Percentiles rank a stretch among this genome's conserved stretches.
These are phyloP conservation scores for Fusarium clavum DNA, from an alignment of 2,329 filamentous ascomycete genomes.

Conservation along the genomic window DNA sequence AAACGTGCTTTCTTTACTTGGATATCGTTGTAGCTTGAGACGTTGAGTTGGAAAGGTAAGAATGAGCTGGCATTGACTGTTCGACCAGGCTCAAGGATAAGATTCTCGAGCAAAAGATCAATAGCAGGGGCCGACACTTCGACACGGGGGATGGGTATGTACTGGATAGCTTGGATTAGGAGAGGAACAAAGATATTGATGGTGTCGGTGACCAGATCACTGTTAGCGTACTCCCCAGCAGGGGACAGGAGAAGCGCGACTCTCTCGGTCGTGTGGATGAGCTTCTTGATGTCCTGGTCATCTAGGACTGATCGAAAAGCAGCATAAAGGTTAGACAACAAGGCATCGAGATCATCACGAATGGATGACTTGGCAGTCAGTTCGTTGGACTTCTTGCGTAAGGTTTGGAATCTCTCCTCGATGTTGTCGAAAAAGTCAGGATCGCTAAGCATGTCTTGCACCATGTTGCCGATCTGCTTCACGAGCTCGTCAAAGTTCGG, in stretches of 20 bases:
- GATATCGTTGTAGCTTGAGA: conserved; percentile 87
- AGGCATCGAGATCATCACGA: conserved; percentile 76
- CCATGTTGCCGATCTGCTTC: conserved; percentile 75
- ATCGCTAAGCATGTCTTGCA: conserved; percentile 86
- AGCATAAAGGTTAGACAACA: conserved; percentile 75
- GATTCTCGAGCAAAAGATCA: conserved; percentile 88
- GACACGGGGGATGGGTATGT: conserved; percentile 89
- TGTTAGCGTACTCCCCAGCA: conserved; percentile 71
- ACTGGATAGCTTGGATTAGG: conserved; percentile 81
- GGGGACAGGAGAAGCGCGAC: conserved; percentile 79
- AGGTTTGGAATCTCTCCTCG: conserved; percentile 64
- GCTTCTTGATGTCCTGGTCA: conserved; percentile 77
- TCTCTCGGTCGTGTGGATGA: conserved; percentile 74
- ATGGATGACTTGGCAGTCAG: conserved; percentile 75
- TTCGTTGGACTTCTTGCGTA: conserved; percentile 69
- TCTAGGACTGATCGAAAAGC: conserved; percentile 76
- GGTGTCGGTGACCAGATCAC: conserved; percentile 78
- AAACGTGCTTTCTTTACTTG: conserved; percentile 81
- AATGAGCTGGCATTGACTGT: conserved; percentile 90
- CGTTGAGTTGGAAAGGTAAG: conserved; percentile 82
- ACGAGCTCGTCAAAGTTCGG: conserved; percentile 85
- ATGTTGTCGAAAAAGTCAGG: conserved; percentile 86
- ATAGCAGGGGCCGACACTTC: conserved; percentile 86
- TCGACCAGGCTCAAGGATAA: conserved; percentile 87
- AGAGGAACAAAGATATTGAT: conserved; percentile 85